Conservation (phyloP, 1,139 yeast genomes). For the Sugiyamaella paludigena region DNA sequence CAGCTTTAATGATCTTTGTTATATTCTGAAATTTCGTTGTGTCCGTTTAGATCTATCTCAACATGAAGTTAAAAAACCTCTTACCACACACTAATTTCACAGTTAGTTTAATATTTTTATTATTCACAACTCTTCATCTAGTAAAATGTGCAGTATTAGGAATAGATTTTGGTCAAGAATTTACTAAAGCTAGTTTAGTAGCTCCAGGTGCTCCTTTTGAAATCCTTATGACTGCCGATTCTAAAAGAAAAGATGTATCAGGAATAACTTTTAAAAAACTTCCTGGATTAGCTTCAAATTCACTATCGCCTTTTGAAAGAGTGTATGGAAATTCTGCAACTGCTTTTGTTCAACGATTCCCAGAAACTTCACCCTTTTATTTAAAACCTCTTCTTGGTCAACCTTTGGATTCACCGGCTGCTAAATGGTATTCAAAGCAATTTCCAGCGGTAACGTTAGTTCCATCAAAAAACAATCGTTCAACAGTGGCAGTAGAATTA, state of each 20-base stretch:
- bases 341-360: constrained; percentile 69
- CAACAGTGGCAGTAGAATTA: constrained; percentile 46
- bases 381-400: constrained; percentile 72
- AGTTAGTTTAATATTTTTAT: not conserved
- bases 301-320: constrained; percentile 53
- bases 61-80: too few relatives aligned
- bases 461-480: constrained; percentile 46
- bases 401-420: constrained; percentile 46
- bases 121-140: not conserved
- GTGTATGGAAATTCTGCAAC: constrained; percentile 76
- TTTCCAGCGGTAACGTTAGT: constrained; percentile 64
- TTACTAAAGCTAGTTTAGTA: constrained; percentile 79
- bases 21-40: too few relatives aligned
- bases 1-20: too few relatives aligned
- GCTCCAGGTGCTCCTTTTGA: constrained; percentile 93
- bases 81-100: not conserved
- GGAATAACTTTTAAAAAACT: constrained; percentile 63
- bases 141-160: constrained; percentile 63
- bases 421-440: constrained; percentile 45
- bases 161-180: constrained; percentile 86
- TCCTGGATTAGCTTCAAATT: constrained; percentile 38
- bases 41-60: too few relatives aligned
- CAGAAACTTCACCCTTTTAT: constrained; percentile 64
- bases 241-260: constrained; percentile 83
- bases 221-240: constrained; percentile 81